Evolutionary conservation across 1,284 basidiomycete species (phyloP), one percentile per base, ranked within the genome.

Genomic region (Puccinia polysora): DNA sequence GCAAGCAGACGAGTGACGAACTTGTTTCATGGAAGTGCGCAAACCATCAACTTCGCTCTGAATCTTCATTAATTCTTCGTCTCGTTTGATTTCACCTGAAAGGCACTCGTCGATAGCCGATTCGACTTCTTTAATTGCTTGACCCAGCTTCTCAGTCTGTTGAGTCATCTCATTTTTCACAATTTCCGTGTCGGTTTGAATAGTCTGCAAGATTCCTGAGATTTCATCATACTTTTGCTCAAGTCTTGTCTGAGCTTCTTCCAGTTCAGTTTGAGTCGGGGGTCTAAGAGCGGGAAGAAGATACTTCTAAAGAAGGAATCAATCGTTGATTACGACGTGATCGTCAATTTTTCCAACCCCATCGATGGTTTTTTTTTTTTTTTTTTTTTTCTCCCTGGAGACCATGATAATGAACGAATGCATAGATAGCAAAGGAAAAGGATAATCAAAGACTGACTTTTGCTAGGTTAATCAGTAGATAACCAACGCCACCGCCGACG

Each of bases 181-280:
- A 30, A 59, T 34, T 36, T 69, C 43, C 2, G 65, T 59, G 36
- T 69, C 55, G 3, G 53, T 10, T 49, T 69, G 53, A 12, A 69
- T 69, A 1, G 45, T 47, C 20, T 69, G 53, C 14, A 69, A 56
- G 38, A 59, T 59, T 36, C 28, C 43, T 23, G 53, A 30, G 14
- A 50, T 32, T 20, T 69, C 40, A 49, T 69, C 65, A n/a, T 58
- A 69, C 38, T 69, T 69, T 30, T 58, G 38, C 50, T 69, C 65
- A 18, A 69, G 55, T 40, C 55, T 30, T n/a, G 40, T 20, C 38
- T 69, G 53, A 15, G 65, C 65, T 50, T 69, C 55, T 55, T 69
- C 55, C 8, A 69, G 65, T 56, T 69, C 40, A 30, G 65, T 59
- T 60, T 69, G 65, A 34, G 53, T 59, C 10, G 65, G 65, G 12